phyloP scores from a whole-genome alignment of 345 rosid genomes.

The Stellera chamaejasme region DNA sequence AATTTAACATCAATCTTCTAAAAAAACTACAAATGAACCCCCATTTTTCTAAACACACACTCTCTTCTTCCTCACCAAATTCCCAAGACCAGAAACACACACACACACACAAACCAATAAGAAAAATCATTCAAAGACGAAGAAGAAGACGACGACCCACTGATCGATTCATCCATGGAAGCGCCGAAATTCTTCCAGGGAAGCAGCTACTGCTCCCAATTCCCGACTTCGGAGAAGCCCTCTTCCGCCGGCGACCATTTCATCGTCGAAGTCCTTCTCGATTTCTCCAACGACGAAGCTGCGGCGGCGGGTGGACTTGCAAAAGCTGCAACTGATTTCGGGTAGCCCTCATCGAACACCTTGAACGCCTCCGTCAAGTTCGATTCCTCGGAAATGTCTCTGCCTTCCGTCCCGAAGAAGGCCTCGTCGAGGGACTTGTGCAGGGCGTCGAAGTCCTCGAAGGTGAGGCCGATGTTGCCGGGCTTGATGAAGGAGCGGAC shows the following conservation, averaged over 20 bases:
- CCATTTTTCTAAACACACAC: not conserved
- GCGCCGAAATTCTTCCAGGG: conserved; percentile 23
- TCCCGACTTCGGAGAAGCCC: conserved; percentile 23
- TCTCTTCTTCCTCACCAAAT: conserved; percentile 14
- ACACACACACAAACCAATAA: not conserved
- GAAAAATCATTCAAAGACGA: not conserved
- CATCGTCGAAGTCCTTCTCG: conserved; percentile 79
- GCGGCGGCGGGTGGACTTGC: conserved; percentile 32
- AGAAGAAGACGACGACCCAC: not conserved
- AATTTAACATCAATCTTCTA: no score
- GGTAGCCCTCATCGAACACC: no score
- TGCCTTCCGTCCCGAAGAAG: no score
- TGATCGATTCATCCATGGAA: conserved; percentile 15
- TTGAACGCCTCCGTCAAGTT: no score
- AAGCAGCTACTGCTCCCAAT: conserved; percentile 24
- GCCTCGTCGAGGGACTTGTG: no score
- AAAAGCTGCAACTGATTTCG: no score
- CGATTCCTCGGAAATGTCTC: no score
- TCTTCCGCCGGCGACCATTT: conserved; percentile 45
- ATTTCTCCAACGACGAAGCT: conserved; percentile 75
- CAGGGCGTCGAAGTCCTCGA: no score
- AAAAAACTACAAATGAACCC: no score
- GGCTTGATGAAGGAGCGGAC: no score
- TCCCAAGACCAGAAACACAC: not conserved
- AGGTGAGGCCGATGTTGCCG: no score